These are phyloP conservation scores for Leishmania gerbilli DNA, from an alignment of 208 protist species.

Conservation along the genomic window DNA sequence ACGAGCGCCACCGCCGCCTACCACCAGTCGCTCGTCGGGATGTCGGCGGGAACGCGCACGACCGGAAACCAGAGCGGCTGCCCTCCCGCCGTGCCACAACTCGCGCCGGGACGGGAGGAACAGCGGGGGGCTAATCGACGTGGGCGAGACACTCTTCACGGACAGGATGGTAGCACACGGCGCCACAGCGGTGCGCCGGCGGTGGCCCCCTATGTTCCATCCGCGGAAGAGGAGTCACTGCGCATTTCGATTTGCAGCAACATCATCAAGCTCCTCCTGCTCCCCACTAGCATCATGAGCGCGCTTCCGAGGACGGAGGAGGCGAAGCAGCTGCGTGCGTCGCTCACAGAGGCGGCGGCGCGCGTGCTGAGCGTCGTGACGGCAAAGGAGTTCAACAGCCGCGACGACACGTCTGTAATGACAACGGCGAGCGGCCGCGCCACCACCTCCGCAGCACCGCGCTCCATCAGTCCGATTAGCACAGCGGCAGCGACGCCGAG, in stretches of 20 bases:
- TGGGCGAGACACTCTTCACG: slow-evolving; percentile 4
- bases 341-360: slow-evolving; percentile 33
- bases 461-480: neutral
- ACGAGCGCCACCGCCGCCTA: slow-evolving; percentile 36
- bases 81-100: neutral
- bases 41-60: slow-evolving; percentile 4
- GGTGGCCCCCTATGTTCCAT: slow-evolving; percentile 43
- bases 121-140: neutral
- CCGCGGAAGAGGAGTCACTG: slow-evolving; percentile 66
- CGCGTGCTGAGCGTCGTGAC: slow-evolving; percentile 46
- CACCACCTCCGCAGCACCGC: neutral
- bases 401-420: slow-evolving; percentile 4
- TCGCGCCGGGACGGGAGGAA: neutral
- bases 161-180: neutral
- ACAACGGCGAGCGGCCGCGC: neutral
- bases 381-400: slow-evolving; percentile 33
- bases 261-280: slow-evolving; percentile 80
- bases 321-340: slow-evolving; percentile 40
- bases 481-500: slow-evolving; percentile 1
- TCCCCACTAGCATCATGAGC: slow-evolving; percentile 75
- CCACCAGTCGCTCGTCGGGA: slow-evolving; percentile 18
- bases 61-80: neutral
- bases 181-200: neutral
- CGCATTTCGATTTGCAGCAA: slow-evolving; percentile 67
- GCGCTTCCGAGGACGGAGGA: slow-evolving; percentile 28